A percentile compares a stretch with the other conserved stretches of the same genome.
Evolutionary conservation across 352 stramenopile genomes (phyloP).

Genomic region (Phytophthora pistaciae): DNA sequence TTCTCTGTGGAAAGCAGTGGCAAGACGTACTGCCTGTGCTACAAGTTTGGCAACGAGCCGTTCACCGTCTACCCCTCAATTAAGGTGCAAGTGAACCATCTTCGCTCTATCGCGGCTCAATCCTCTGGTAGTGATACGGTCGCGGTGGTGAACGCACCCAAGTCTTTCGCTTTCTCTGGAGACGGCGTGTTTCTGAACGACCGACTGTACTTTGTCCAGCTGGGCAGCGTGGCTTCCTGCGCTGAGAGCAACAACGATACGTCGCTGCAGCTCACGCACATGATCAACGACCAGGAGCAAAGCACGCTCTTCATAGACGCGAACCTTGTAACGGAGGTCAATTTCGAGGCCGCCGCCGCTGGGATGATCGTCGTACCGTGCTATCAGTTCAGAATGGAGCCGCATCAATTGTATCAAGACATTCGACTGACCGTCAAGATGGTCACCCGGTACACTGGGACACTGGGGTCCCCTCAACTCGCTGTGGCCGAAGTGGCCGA

Average conservation of each 20-base stretch:
- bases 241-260: constrained; percentile 40
- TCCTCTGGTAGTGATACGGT: constrained; percentile 44
- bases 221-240: constrained; percentile 44
- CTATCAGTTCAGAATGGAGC: constrained; percentile 71
- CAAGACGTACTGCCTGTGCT: constrained; percentile 69
- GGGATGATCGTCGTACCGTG: constrained; percentile 54
- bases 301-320: constrained; percentile 50
- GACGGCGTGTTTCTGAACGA: constrained; percentile 64
- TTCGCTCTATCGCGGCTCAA: constrained; percentile 39
- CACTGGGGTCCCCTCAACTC: constrained; percentile 51
- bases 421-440: constrained; percentile 66
- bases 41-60: constrained; percentile 76
- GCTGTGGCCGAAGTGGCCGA: constrained; percentile 66
- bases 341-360: constrained; percentile 46
- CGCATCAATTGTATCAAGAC: constrained; percentile 60
- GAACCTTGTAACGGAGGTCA: constrained; percentile 32
- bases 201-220: constrained; percentile 67
- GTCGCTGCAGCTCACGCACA: constrained; percentile 44
- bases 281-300: constrained; percentile 39
- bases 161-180: constrained; percentile 59
- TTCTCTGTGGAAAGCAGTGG: constrained; percentile 55
- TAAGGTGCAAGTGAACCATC: constrained; percentile 57
- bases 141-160: constrained; percentile 58
- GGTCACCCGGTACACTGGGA: constrained; percentile 54
- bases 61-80: constrained; percentile 60